Base-by-base conservation (phyloP, 805 yeast genomes). In the Jamesozyma rosinii region DNA sequence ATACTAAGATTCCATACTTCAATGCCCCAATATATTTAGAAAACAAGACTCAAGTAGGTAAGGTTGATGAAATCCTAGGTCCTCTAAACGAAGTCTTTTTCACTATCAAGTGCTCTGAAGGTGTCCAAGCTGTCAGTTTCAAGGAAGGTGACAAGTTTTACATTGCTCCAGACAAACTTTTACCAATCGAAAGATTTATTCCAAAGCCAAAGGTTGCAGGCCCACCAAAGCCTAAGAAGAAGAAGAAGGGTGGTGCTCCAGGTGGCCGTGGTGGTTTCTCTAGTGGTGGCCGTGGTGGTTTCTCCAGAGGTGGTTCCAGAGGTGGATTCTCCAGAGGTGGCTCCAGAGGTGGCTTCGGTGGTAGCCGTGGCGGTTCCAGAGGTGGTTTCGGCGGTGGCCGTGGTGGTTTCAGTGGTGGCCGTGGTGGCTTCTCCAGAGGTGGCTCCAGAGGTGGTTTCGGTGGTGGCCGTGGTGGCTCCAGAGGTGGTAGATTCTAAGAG, bases 21-120 rank as follows among this genome's bases (percentile, higher is more conserved):
- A 92, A 92, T 69, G 99, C 99, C 22, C 98, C 98, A 63, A 89
- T 92, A 57, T 92, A 83, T 66, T 75, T 92, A 55, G 97, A 92
- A 65, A 90, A 92, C 75, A 92, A 92, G 68, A 83, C 95, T 21
- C 92, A 83, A 62, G 81, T 92, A 38, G 99, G 99, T 58, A 92
- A 92, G 67, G 95, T 92, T 46, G 99, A 92, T 65, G 99, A 92
- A 73, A 92, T 92, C 50, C 75, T 92, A 54, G 99, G 99, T 41
- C 97, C 98, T 38, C 70, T 92, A 63, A 92, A 92, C 64, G 98
- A 92, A 69, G 97, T 92, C n/a, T 90, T 76, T 64, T 92, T 92
- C 76, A 92, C 99, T 32, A 81, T 92, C 55, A 92, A 92, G 70
- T 92, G 97, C 45, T 74, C 84, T 41, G 98, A 92, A 63, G 99